A percentile compares a stretch with the other conserved stretches of the same genome.
These are phyloP conservation scores for Ceratocystis colombiana DNA, from an alignment of 2,329 filamentous ascomycete species.

Conservation along the genomic window DNA sequence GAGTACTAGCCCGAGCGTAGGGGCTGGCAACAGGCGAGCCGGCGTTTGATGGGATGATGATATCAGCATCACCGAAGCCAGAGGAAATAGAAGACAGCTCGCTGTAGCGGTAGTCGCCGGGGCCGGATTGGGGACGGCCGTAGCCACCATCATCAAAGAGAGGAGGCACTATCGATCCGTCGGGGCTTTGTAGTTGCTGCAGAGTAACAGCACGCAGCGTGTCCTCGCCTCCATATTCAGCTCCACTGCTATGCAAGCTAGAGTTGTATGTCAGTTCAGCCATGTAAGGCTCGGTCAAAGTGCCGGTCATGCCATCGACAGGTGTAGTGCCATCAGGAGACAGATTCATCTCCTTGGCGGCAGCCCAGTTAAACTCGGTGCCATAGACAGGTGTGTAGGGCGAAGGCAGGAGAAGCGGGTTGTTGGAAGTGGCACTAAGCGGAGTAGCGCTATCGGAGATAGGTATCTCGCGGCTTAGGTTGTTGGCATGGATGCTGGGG, in stretches of 20 bases:
- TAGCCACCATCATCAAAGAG: background rate
- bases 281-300: constrained; percentile 19
- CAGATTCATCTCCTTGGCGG: constrained; percentile 4
- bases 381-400: constrained; percentile 7
- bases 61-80: constrained; percentile 53
- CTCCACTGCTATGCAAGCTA: constrained; percentile 17
- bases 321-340: background rate
- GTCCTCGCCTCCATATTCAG: constrained; percentile 23
- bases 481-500: background rate
- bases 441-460: background rate
- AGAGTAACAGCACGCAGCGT: constrained; percentile 11
- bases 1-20: constrained; percentile 22
- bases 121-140: background rate
- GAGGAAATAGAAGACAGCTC: constrained; percentile 51
- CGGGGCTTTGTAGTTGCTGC: constrained; percentile 3
- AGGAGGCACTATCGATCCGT: background rate
- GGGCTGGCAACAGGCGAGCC: constrained; percentile 28
- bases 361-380: constrained; percentile 16
- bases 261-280: constrained; percentile 20
- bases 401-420: constrained; percentile 9
- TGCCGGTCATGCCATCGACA: constrained; percentile 5
- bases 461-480: background rate
- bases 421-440: constrained; percentile 6
- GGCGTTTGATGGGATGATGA: constrained; percentile 37
- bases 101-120: constrained; percentile 22